phyloP scores from a whole-genome alignment of 2,329 filamentous ascomycete genomes.

The Fusarium citri region DNA sequence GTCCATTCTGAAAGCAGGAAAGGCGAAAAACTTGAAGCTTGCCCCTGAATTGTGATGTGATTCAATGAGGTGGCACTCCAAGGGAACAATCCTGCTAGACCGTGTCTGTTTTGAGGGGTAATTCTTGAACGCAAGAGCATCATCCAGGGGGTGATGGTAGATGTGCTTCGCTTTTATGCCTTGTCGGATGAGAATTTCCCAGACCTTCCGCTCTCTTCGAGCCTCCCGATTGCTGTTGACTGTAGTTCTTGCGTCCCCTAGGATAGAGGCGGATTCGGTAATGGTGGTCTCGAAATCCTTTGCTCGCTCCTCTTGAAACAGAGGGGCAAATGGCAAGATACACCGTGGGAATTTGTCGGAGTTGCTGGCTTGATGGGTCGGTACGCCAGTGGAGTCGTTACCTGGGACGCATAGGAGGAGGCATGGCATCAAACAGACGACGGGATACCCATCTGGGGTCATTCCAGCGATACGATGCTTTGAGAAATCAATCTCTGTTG shows the following conservation, averaged over 20 bases:
- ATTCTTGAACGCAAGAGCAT: background rate
- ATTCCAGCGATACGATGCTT: background rate
- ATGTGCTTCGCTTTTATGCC: background rate
- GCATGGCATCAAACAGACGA: background rate
- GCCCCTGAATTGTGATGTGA: rapidly evolving
- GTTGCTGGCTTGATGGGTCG: background rate
- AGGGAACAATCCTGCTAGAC: background rate
- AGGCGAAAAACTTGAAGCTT: background rate
- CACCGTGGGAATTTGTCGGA: rapidly evolving
- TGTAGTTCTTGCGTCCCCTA: rapidly evolving
- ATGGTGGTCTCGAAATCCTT: background rate
- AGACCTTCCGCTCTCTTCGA: background rate
- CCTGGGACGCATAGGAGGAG: rapidly evolving
- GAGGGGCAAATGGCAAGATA: background rate
- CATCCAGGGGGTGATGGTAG: background rate
- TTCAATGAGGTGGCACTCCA: background rate
- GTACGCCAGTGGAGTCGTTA: rapidly evolving
- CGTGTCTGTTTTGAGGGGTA: background rate
- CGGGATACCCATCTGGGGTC: background rate
- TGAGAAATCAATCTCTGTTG: rapidly evolving
- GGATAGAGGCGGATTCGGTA: rapidly evolving
- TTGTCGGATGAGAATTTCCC: rapidly evolving
- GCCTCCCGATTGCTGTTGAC: rapidly evolving
- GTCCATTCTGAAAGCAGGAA: background rate
- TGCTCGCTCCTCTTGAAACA: rapidly evolving